Conservation (phyloP, 129 eudicot species). For the Smallanthus sonchifolius region DNA sequence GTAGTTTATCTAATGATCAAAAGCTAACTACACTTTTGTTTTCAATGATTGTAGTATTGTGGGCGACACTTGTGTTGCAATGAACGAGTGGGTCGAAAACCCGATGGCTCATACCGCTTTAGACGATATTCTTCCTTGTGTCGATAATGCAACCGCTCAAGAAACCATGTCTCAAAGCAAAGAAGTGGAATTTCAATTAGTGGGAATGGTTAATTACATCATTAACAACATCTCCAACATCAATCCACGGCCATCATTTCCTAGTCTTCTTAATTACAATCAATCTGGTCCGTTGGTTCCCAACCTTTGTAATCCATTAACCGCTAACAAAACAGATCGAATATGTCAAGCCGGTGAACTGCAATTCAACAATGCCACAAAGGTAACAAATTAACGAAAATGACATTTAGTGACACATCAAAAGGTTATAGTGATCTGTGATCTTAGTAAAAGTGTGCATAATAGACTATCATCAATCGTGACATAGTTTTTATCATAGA, state of each 20-base stretch:
- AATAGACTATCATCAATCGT: no score
- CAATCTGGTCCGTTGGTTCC: conserved; percentile 88
- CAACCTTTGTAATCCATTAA: conserved; percentile 64
- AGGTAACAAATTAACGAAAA: conserved; percentile 33
- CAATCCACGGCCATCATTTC: conserved; percentile 34
- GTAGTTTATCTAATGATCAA: no score
- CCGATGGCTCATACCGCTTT: conserved; percentile 78
- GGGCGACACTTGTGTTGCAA: no score
- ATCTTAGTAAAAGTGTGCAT: no score
- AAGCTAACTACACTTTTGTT: no score
- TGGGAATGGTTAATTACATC: conserved; percentile 44
- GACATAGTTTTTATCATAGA: no score
- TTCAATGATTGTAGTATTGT: no score
- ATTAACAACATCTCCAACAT: conserved; percentile 54
- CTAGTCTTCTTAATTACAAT: conserved; percentile 48
- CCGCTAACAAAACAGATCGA: conserved; percentile 52
- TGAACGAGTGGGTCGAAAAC: no score
- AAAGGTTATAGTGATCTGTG: background rate
- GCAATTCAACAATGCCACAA: conserved; percentile 54
- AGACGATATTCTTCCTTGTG: conserved; percentile 80
- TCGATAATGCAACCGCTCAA: conserved; percentile 65
- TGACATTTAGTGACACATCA: background rate
- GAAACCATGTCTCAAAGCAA: conserved; percentile 55
- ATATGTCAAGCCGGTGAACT: conserved; percentile 58
- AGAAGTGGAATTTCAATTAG: conserved; percentile 61